phyloP scores from a whole-genome alignment of 257 asterid species.

The Solanum pinnatisectum region DNA sequence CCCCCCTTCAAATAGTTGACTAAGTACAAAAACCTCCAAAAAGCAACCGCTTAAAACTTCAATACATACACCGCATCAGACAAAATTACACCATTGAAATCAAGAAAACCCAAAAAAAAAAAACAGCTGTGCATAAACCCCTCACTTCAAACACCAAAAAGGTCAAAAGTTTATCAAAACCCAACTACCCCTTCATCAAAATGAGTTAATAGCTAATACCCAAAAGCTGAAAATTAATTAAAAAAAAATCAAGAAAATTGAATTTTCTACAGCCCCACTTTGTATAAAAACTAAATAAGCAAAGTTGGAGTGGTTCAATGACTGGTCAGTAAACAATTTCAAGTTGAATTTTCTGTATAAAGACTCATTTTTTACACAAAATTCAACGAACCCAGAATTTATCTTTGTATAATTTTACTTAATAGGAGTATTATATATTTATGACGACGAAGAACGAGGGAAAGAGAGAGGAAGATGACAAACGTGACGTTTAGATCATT shows the following conservation, averaged over 20 bases:
- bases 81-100: constrained; percentile 12
- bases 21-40: background rate
- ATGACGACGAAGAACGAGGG: background rate
- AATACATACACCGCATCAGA: constrained; percentile 16
- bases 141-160: constrained; percentile 2
- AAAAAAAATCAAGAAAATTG: background rate
- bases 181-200: constrained; percentile 4
- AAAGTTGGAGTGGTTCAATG: background rate
- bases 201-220: constrained; percentile 10
- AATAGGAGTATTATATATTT: background rate
- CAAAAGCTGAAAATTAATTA: constrained; percentile 3
- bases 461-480: constrained; percentile 13
- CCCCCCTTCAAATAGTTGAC: constrained; percentile 10
- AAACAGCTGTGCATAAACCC: background rate
- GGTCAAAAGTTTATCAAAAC: background rate
- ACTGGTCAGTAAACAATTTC: constrained; percentile 2
- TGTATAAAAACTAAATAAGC: constrained; percentile 3
- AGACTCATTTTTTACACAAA: constrained; percentile 22
- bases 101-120: constrained; percentile 1
- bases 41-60: constrained; percentile 16
- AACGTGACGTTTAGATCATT: constrained; percentile 51
- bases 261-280: constrained; percentile 7
- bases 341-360: constrained; percentile 15
- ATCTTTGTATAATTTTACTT: background rate
- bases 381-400: constrained; percentile 31